Percentiles rank a stretch among this genome's conserved stretches.
phyloP scores from a whole-genome alignment of 2,329 filamentous ascomycete genomes.

The Aspergillus transmontanensis region DNA sequence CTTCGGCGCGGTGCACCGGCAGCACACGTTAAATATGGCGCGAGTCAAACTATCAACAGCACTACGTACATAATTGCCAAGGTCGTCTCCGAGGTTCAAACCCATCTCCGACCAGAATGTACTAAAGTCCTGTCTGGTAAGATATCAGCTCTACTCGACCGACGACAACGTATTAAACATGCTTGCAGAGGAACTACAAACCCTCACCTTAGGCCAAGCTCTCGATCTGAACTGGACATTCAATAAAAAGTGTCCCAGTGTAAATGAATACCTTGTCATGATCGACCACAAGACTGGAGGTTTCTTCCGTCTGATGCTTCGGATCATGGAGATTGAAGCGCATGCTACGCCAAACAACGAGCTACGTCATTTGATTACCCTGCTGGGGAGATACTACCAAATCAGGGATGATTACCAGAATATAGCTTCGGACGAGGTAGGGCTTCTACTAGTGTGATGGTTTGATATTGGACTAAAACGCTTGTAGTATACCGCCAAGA shows the following conservation, averaged over 20 bases:
- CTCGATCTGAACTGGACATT: conserved; percentile 27
- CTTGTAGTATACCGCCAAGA: conserved; percentile 37
- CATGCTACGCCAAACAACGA: not conserved
- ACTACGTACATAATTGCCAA: conserved; percentile 47
- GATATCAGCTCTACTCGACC: not conserved
- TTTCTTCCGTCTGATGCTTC: conserved; percentile 23
- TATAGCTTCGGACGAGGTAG: conserved; percentile 23
- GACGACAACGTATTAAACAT: not conserved
- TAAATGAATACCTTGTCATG: conserved; percentile 30
- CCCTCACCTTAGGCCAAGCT: conserved; percentile 20
- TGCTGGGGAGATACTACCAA: conserved; percentile 31
- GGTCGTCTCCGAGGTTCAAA: conserved; percentile 17
- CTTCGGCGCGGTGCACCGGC: conserved; percentile 47
- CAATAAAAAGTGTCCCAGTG: conserved; percentile 19
- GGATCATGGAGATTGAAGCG: conserved; percentile 15
- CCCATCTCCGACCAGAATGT: not conserved
- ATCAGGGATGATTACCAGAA: conserved; percentile 35
- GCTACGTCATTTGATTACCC: conserved; percentile 12
- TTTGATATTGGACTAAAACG: not conserved
- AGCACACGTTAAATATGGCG: conserved; percentile 48
- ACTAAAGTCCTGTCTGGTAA: not conserved
- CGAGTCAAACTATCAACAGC: conserved; percentile 49
- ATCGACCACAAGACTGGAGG: conserved; percentile 30
- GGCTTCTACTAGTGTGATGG: not conserved
- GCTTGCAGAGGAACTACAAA: conserved; percentile 12